These are phyloP conservation scores for Hypoxylon sp. DNA, from an alignment of 2,329 filamentous ascomycete genomes.

Conservation along the genomic window DNA sequence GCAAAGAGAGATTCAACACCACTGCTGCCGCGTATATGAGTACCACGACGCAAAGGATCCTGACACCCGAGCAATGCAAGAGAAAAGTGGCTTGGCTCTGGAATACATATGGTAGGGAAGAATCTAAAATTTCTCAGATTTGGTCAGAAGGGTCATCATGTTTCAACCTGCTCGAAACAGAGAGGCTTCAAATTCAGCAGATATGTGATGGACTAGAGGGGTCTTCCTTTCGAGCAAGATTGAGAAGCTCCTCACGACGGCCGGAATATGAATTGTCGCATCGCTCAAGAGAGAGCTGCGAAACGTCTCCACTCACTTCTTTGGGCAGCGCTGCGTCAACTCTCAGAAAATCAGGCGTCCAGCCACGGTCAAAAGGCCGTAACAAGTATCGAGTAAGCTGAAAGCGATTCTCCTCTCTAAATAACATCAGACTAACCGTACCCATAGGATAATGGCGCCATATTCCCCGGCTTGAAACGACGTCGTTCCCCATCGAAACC, in stretches of 20 bases:
- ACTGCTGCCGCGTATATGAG: neutral
- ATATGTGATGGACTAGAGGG: neutral
- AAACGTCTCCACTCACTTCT: neutral
- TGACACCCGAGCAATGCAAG: neutral
- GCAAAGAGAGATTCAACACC: neutral
- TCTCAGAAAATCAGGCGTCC: neutral
- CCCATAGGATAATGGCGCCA: neutral
- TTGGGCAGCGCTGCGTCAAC: neutral
- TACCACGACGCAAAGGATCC: neutral
- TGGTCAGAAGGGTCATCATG: slow-evolving; percentile 1
- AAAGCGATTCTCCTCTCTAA: neutral
- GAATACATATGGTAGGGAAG: neutral
- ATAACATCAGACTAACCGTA: neutral
- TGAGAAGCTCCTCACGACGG: neutral
- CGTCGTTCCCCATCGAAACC: neutral
- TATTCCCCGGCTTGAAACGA: neutral
- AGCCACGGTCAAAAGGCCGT: neutral
- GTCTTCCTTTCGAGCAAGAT: neutral
- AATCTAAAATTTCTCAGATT: neutral
- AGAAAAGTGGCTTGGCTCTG: neutral
- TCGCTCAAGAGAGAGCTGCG: neutral
- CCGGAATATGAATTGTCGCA: neutral
- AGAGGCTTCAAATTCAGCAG: neutral
- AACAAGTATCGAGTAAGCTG: neutral
- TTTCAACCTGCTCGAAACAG: neutral